Evolutionary conservation across 306 rosid species (phyloP).

Genomic region (peach (Prunus persica)): Prunus_persica_NCBIv2 NC_034009.1:8204501-8205000

Average conservation of each 20-base stretch:
- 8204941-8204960: slow-evolving; percentile 87
- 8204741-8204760: slow-evolving; percentile 31
- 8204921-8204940: slow-evolving; percentile 76
- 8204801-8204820: not conserved
- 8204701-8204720: slow-evolving; percentile 53
- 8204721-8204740: slow-evolving; percentile 34
- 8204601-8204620: not conserved
- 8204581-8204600: not conserved
- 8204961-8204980: slow-evolving; percentile 1
- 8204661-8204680: not conserved
- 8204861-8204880: slow-evolving; percentile 24
- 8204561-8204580: too few species aligned
- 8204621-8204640: not conserved
- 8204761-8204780: slow-evolving; percentile 20
- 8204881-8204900: slow-evolving; percentile 60
- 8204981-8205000: not conserved
- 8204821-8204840: slow-evolving; percentile 16
- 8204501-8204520: too few species aligned
- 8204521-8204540: too few species aligned
- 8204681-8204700: slow-evolving; percentile 43
- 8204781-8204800: not conserved
- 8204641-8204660: not conserved
- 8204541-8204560: too few species aligned
- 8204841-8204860: not conserved
- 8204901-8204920: slow-evolving; percentile 55